A percentile compares a stretch with the other conserved stretches of the same genome.
These are phyloP conservation scores for Cryptococcus sp. DNA, from an alignment of 1,284 basidiomycete species.

Conservation along the genomic window DNA sequence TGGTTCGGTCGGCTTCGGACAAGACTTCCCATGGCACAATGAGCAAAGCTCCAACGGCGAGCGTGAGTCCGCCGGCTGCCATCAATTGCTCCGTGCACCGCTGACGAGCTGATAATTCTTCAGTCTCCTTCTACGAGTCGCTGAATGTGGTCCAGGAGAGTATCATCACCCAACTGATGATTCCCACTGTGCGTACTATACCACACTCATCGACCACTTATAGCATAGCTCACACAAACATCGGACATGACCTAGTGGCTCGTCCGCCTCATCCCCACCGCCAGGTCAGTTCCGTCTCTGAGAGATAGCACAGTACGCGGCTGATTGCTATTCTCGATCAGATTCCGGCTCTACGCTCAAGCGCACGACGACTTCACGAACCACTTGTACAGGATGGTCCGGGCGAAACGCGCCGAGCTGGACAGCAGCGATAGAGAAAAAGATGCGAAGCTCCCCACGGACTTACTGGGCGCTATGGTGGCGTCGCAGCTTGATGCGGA, in stretches of 20 bases:
- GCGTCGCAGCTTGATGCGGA: conserved; percentile 28
- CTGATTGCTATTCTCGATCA: background rate
- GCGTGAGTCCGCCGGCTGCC: too few relatives aligned
- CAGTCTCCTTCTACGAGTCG: conserved; percentile 31
- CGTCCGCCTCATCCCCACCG: too few relatives aligned
- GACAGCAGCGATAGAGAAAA: conserved; percentile 6
- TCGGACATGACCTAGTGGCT: too few relatives aligned
- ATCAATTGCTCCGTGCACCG: too few relatives aligned
- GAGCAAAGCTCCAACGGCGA: conserved; percentile 16
- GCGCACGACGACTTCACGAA: conserved; percentile 20
- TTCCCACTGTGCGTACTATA: conserved; percentile 8
- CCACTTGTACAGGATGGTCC: conserved; percentile 26
- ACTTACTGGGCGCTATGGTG: conserved; percentile 30
- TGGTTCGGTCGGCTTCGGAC: conserved; percentile 26
- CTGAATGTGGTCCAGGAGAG: conserved; percentile 20
- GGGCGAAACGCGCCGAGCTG: conserved; percentile 21
- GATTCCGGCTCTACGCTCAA: conserved; percentile 23
- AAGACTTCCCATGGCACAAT: conserved; percentile 25
- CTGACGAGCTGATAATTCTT: background rate
- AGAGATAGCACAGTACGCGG: too few relatives aligned
- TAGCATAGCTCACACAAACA: too few relatives aligned
- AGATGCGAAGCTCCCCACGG: conserved; percentile 22
- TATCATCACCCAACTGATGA: conserved; percentile 20
- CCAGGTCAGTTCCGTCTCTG: too few relatives aligned
- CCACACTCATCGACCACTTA: too few relatives aligned